Conservation (phyloP, 208 protist species). For the Leishmania martiniquensis region DNA sequence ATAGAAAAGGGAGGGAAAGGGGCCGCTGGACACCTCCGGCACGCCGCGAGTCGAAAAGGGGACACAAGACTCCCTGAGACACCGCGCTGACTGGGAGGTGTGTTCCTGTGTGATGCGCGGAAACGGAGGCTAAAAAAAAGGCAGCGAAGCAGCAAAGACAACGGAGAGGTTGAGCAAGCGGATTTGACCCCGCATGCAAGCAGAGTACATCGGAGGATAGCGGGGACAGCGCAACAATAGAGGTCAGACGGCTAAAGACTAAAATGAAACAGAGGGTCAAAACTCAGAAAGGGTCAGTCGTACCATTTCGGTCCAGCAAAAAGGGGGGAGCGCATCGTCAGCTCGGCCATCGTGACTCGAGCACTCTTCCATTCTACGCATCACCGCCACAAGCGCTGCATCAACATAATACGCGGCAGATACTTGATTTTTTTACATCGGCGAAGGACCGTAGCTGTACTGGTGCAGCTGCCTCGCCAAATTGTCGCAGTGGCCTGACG, state of each 20-base stretch:
- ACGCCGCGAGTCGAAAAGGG: no score
- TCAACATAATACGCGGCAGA: not conserved
- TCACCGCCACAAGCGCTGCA: not conserved
- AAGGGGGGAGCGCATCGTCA: not conserved
- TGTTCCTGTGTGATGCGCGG: no score
- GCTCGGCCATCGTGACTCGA: not conserved
- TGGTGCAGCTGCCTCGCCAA: not conserved
- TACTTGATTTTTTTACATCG: not conserved
- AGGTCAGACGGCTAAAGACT: not conserved
- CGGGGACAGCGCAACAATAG: not conserved
- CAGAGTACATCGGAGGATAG: not conserved
- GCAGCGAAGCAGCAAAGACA: not conserved
- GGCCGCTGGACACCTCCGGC: no score
- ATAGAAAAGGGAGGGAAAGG: no score
- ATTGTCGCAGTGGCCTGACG: conserved; percentile 7
- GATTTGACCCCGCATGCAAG: not conserved
- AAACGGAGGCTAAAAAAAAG: not conserved
- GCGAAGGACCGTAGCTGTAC: conserved; percentile 12
- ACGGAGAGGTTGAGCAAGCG: no score
- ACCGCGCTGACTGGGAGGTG: no score
- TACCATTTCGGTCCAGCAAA: not conserved
- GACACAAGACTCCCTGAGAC: no score
- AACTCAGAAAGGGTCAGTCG: not conserved
- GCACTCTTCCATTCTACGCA: not conserved
- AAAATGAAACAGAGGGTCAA: not conserved